phyloP scores from a whole-genome alignment of 495 filamentous ascomycete genomes.

The Hypoxylon trugodes region DNA sequence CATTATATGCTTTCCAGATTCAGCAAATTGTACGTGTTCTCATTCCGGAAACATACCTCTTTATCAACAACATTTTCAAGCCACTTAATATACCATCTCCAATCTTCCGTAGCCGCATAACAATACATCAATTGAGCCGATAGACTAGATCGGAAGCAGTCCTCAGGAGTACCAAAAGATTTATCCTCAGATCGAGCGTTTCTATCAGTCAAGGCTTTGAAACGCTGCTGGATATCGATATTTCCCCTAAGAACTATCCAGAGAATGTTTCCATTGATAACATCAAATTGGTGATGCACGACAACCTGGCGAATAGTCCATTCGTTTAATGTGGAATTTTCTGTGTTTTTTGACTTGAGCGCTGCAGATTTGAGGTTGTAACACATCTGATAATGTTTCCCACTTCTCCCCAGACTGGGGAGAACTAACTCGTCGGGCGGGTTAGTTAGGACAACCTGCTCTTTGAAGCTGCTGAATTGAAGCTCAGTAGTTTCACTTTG shows the following conservation, averaged over 20 bases:
- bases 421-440: constrained; percentile 33
- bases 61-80: constrained; percentile 49
- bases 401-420: constrained; percentile 48
- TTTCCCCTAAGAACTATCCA: constrained; percentile 53
- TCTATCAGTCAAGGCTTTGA: constrained; percentile 46
- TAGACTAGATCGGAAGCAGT: constrained; percentile 47
- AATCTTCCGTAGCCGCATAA: constrained; percentile 54
- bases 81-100: constrained; percentile 53
- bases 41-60: constrained; percentile 31
- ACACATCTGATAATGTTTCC: constrained; percentile 48
- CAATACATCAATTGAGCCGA: constrained; percentile 48
- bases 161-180: constrained; percentile 36
- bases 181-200: constrained; percentile 40
- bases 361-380: constrained; percentile 53
- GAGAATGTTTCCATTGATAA: constrained; percentile 45
- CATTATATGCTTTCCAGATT: constrained; percentile 25
- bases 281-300: constrained; percentile 57
- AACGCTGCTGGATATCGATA: constrained; percentile 44
- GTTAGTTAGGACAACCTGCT: constrained; percentile 36
- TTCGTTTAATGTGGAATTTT: constrained; percentile 11
- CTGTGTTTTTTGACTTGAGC: background rate
- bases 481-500: constrained; percentile 28
- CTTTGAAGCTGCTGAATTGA: constrained; percentile 40
- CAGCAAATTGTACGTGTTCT: background rate
- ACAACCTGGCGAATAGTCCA: constrained; percentile 56